Base-by-base conservation (phyloP, 148 eudicot species). In the Diospyros kaki region DNA sequence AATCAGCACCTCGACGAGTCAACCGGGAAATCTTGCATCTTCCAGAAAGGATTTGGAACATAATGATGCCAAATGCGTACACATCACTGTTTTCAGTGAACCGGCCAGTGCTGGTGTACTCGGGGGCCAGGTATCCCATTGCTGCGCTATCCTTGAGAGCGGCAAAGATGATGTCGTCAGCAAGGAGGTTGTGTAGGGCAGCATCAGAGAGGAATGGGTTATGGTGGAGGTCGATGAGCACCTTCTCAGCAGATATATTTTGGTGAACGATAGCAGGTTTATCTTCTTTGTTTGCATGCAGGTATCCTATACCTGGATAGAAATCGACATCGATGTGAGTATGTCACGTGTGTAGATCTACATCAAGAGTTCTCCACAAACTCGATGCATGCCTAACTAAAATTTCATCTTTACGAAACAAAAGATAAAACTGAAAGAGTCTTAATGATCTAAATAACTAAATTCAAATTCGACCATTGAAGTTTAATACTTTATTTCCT, bases 111-210 rank as follows among this genome's bases (percentile, higher is more conserved):
- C 88, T 89, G 41, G 94, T 89, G 90, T 95, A 93, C 78, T 95
- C 99, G 0, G 99, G 99, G 53, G 99, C 97, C 52, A 95, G 83
- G 73, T 95, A 95, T 52, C 99, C 99, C 99, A 92, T 95, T 5
- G 97, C 97, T 64, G 99, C 99, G 72, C 96, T 88, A n/a, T 83
- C 84, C 83, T 95, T 95, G 58, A 95, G 89, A 7, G 89, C 83
- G 1, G 99, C 92, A 77, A 88, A 95, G 56, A 95, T 82, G 2
- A 88, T 78, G 78, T 95, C 97, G 75, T 95, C 89, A 1, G 94
- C 91, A 9, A 95, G 80, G 60, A 95, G 90, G 74, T 88, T 95
- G 86, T 90, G 92, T 28, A 95, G 85, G 58, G 96, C 92, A 2
- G 96, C 84, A 46, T 87, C 97, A 1, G 86, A 75, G n/a, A 95